Base-by-base conservation (phyloP, 495 filamentous ascomycete species). In the Xylaria castorea region DNA sequence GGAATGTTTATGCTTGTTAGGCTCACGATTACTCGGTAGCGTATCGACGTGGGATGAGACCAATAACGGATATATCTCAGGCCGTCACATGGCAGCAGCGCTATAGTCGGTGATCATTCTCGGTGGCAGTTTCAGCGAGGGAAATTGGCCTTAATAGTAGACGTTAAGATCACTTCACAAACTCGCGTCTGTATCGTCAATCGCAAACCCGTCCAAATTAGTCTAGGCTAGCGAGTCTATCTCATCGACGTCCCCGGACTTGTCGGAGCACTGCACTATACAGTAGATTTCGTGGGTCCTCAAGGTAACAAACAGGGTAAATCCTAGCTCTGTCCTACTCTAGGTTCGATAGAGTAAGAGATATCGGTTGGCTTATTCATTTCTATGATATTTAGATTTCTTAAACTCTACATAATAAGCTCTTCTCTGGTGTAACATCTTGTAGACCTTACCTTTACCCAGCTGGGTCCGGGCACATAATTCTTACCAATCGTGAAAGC, bases 131-230 rank as follows among this genome's bases (percentile, higher is more conserved):
- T 66, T 66, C 64, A 66, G 16, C 30, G 12, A 51, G 0, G 27
- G 27, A 36, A 40, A 38, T 1, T 36, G 36, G 22, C 20, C 8
- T 61, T 38, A 16, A 38, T 34, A 22, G 20, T 61, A 61, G n/a
- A 63, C 38, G 12, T n/a, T 42, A 16, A 11, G 34, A 63, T 44
- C 36, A 44, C n/a, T 63, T 42, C 36, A 44, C 11, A 12, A 62
- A 16, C 62, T 30, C 62, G 4, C n/a, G 5, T 53, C 11, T 27
- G 27, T 51, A 4, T 68, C 36, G n/a, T 40, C 34, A 44, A 57
- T 42, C 66, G 50, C 50, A 68, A 68, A 57, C 48, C 44, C 22
- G 36, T 68, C 48, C 36, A 55, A 44, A 68, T 68, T 57, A 18
- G 66, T 55, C 34, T 30, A 42, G 50, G 5, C 11, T 30, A 40